phyloP scores from a whole-genome alignment of 1,284 basidiomycete genomes.

The Melampsora americana region DNA sequence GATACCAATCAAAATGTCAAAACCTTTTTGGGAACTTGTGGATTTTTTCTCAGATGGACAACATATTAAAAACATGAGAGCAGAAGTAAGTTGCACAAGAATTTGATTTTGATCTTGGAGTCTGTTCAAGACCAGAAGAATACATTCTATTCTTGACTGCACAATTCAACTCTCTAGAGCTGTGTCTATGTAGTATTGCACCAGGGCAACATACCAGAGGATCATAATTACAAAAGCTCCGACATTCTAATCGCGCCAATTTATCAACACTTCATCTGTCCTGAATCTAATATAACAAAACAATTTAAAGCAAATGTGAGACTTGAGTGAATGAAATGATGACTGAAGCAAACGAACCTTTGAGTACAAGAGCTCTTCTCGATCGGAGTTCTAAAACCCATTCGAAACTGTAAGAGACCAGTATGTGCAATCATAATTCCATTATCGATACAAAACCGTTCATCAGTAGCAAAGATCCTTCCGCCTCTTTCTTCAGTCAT shows the following conservation, averaged over 20 bases:
- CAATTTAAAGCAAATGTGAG: background rate
- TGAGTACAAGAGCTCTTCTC: conserved; percentile 82
- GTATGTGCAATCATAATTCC: conserved; percentile 99
- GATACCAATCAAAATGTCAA: too few species aligned
- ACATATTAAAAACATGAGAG: too few species aligned
- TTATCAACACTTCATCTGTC: conserved; percentile 45
- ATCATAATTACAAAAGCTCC: too few species aligned
- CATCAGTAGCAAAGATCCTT: conserved; percentile 90
- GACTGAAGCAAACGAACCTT: conserved; percentile 59
- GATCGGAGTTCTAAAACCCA: conserved; percentile 79
- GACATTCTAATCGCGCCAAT: conserved; percentile 40
- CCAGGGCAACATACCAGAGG: too few species aligned
- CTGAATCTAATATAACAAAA: conserved; percentile 38
- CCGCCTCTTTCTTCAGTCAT: conserved; percentile 91
- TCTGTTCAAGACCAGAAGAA: too few species aligned
- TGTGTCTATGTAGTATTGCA: too few species aligned
- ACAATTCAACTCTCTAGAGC: too few species aligned
- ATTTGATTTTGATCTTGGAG: too few species aligned
- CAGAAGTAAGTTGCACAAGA: too few species aligned
- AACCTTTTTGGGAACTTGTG: too few species aligned
- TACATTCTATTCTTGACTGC: too few species aligned
- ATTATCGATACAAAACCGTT: conserved; percentile 99
- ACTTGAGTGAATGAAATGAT: background rate
- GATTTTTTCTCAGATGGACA: too few species aligned
- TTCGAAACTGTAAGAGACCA: conserved; percentile 82